phyloP scores from a whole-genome alignment of 345 rosid species.

The Aquilaria malaccensis region DNA sequence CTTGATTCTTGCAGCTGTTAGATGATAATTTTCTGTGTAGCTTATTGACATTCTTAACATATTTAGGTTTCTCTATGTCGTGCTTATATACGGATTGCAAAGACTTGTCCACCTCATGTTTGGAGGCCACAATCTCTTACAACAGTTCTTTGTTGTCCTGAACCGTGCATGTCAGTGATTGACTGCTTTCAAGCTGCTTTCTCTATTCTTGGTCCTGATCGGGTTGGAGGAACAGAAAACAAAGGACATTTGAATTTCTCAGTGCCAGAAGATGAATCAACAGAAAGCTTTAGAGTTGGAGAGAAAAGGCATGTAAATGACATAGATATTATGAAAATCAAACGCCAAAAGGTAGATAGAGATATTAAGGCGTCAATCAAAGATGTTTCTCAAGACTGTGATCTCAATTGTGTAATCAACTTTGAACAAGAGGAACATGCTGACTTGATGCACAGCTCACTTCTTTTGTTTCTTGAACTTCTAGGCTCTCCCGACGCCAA shows the following conservation, averaged over 20 bases:
- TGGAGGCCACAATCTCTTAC: slow-evolving; percentile 78
- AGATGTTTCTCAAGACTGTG: slow-evolving; percentile 25
- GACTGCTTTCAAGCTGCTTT: slow-evolving; percentile 67
- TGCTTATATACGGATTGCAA: slow-evolving; percentile 61
- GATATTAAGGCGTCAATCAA: slow-evolving; percentile 27
- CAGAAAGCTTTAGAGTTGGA: slow-evolving; percentile 41
- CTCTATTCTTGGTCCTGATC: slow-evolving; percentile 47
- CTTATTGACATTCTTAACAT: slow-evolving; percentile 2
- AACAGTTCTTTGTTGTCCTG: slow-evolving; percentile 44
- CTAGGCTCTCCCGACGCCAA: slow-evolving; percentile 40
- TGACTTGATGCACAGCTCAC: slow-evolving; percentile 33
- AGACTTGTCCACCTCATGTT: slow-evolving; percentile 64
- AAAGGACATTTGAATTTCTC: slow-evolving; percentile 20
- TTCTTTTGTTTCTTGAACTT: slow-evolving; percentile 53
- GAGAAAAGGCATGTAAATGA: slow-evolving; percentile 46
- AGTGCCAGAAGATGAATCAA: slow-evolving; percentile 22
- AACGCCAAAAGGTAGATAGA: slow-evolving; percentile 62
- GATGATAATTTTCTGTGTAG: background rate
- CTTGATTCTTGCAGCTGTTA: slow-evolving; percentile 3
- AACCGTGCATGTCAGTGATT: slow-evolving; percentile 61
- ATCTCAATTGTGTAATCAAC: slow-evolving; percentile 24
- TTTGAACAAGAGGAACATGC: slow-evolving; percentile 49
- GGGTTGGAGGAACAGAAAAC: slow-evolving; percentile 33
- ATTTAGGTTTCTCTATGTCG: slow-evolving; percentile 74
- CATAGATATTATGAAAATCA: slow-evolving; percentile 29